Percentiles rank a stretch among this genome's conserved stretches.
Evolutionary conservation across 441 rosid species (phyloP).

Genomic region (Bruguiera hainesii): DNA sequence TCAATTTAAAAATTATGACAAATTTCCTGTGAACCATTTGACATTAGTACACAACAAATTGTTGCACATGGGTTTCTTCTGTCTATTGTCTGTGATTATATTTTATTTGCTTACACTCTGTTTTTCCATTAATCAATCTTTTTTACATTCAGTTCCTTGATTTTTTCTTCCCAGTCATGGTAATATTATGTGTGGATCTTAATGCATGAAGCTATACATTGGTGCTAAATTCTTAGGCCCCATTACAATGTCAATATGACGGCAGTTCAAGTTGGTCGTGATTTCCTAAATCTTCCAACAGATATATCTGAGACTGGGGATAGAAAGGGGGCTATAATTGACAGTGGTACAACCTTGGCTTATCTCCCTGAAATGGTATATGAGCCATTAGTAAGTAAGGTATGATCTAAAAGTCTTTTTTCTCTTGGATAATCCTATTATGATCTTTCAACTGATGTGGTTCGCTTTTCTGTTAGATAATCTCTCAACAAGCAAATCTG

Average conservation of each 20-base stretch:
- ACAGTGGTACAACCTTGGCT: constrained; percentile 98
- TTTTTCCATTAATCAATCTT: background rate
- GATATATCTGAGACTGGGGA: constrained; percentile 72
- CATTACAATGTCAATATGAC: constrained; percentile 99
- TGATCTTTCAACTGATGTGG: constrained; percentile 13
- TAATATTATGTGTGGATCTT: constrained; percentile 17
- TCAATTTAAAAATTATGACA: no score
- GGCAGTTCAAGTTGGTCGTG: constrained; percentile 87
- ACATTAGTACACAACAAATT: no score
- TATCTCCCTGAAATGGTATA: constrained; percentile 91
- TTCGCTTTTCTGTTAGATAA: constrained; percentile 47
- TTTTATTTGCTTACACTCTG: background rate
- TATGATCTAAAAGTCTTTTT: constrained; percentile 23
- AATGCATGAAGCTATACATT: constrained; percentile 19
- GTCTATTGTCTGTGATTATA: no score
- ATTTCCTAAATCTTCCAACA: constrained; percentile 56
- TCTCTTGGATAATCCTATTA: constrained; percentile 17
- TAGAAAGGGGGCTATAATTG: constrained; percentile 79
- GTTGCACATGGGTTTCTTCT: no score
- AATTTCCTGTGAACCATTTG: no score
- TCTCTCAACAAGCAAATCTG: constrained; percentile 75
- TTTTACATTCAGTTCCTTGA: background rate
- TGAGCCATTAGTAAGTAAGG: constrained; percentile 75
- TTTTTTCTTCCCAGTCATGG: constrained; percentile 5
- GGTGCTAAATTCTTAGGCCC: constrained; percentile 51